Evolutionary conservation across 495 filamentous ascomycete genomes (phyloP).

Genomic region (Neurospora sp.): DNA sequence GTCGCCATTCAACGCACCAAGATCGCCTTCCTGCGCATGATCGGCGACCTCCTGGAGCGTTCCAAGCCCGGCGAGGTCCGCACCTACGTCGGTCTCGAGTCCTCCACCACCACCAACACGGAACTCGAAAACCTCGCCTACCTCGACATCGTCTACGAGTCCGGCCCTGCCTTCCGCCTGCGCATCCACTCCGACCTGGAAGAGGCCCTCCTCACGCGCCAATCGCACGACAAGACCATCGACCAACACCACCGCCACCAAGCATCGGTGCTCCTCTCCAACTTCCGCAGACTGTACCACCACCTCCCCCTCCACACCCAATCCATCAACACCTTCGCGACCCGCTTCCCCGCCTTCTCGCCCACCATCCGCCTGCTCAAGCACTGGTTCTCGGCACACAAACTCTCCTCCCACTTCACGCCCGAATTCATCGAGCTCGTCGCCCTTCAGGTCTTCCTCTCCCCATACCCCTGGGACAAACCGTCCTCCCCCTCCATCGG

Average conservation of each 20-base stretch:
- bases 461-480: conserved; percentile 54
- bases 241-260: conserved; percentile 54
- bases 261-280: conserved; percentile 53
- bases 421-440: conserved; percentile 79
- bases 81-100: conserved; percentile 71
- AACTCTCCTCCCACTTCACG: conserved; percentile 62
- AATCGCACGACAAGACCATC: conserved; percentile 58
- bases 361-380: conserved; percentile 82
- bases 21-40: conserved; percentile 77
- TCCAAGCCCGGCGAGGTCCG: conserved; percentile 37
- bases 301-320: conserved; percentile 71
- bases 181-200: conserved; percentile 78
- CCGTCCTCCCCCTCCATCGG: conserved; percentile 73
- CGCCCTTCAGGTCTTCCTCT: conserved; percentile 30
- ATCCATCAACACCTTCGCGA: conserved; percentile 65
- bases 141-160: conserved; percentile 65
- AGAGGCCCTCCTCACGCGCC: conserved; percentile 64
- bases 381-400: conserved; percentile 77
- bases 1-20: conserved; percentile 88
- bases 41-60: conserved; percentile 57
- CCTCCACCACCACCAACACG: conserved; percentile 44
- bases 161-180: conserved; percentile 56
- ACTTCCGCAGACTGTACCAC: conserved; percentile 60
- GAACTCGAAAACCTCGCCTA: conserved; percentile 68
- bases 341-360: conserved; percentile 69